Evolutionary conservation across 805 yeast genomes (phyloP), one percentile per base, ranked within the genome.

Genomic region (Metschnikowia gruessii): DNA sequence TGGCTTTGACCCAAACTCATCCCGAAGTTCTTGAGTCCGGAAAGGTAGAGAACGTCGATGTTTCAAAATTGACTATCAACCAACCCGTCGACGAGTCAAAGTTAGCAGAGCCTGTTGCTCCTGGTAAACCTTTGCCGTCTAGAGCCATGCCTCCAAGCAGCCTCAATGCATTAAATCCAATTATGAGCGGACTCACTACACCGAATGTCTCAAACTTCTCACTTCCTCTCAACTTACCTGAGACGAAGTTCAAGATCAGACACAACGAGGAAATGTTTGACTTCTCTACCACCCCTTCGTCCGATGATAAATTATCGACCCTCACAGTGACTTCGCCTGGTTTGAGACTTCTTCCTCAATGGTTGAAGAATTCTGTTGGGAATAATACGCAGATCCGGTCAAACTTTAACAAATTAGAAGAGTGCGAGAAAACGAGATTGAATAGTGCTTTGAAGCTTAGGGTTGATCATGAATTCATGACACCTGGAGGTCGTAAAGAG

Each of bases 351-450:
- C 43, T 56, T 1, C 59, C 59, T n/a, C 31, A 33, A n/a, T 56
- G 59, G 59, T 43, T 54, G 18, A 37, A 26, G 7, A 30, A 42
- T 11, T 42, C 50, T 19, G 45, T 48, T 12, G 33, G 42, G 3
- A 49, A 46, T 40, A 41, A 42, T 31, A 16, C 37, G 32, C 57
- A 52, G 18, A 57, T 67, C 21, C 57, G 55, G 28, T 54, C 56
- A 1, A 62, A 81, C 52, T 91, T 89, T 62, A 77, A 79, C 53
- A 66, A 66, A 39, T 68, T 91, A 37, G 96, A 92, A 65, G 65
- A 77, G 38, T 73, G 77, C 24, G 97, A 91, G 61, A 80, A 81
- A 52, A 74, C 72, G 15, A 70, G 97, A 35, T 70, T 90, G 47
- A 80, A 81, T 40, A 37, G 45, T 18, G 57, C 56, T 3, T 42